Evolutionary conservation across 164 flowering plant species (phyloP).

Genomic region (Umbilicus rupestris): DNA sequence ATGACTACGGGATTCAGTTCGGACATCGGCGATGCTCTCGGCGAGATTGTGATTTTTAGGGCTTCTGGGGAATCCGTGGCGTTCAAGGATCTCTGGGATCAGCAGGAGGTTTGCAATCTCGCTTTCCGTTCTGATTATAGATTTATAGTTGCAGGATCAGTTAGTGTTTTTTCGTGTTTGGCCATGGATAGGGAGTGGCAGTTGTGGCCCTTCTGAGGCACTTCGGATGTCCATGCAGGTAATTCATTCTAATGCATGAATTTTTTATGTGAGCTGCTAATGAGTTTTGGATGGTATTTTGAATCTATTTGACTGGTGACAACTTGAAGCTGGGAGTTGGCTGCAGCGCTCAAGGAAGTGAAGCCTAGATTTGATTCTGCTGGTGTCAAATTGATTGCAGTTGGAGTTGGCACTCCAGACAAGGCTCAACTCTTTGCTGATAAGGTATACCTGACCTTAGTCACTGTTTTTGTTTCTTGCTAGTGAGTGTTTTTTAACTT

Average conservation of each 20-base stretch:
- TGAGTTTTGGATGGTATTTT: not conserved
- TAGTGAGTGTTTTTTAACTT: not conserved
- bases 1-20: not conserved
- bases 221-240: conserved; percentile 91
- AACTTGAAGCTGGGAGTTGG: conserved; percentile 78
- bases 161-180: too few relatives aligned
- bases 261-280: not conserved
- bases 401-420: conserved; percentile 81
- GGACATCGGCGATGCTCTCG: not conserved
- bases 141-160: too few relatives aligned
- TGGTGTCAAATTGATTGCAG: conserved; percentile 81
- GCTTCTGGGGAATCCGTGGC: not conserved
- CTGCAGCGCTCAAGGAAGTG: conserved; percentile 53
- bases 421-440: conserved; percentile 83
- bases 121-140: too few relatives aligned
- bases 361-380: conserved; percentile 63
- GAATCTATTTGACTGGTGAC: not conserved
- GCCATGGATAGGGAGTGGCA: conserved; percentile 38
- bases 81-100: not conserved
- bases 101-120: not conserved
- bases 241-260: not conserved
- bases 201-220: conserved; percentile 92
- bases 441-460: conserved; percentile 29
- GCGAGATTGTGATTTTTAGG: not conserved
- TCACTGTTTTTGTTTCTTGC: not conserved